Evolutionary conservation across 1,284 basidiomycete species (phyloP), one percentile per base, ranked within the genome.

Genomic region (Vanrija sp.): DNA sequence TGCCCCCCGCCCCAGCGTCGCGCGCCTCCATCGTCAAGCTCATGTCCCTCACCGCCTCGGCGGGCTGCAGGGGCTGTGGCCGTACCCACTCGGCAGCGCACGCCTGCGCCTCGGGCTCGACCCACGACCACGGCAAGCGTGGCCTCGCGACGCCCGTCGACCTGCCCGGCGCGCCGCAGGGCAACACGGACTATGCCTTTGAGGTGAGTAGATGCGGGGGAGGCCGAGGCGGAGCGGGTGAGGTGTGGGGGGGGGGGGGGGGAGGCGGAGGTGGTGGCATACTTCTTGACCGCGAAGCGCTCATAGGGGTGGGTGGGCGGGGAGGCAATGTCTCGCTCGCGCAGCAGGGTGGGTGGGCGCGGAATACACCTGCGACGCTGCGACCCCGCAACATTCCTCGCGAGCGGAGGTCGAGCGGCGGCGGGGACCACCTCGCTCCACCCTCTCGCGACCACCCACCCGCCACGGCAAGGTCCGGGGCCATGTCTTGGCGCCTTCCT

Each of bases 141-240:
- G 68, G 70, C 9, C 67, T 89, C 61, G 93, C 92, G n/a, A 90
- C 89, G 1, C 93, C 93, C 25, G 85, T 91, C 14, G 83, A 90
- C 52, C 67, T 76, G 5, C 80, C 86, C 9, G 65, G 64, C 12
- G 66, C 67, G 46, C 69, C 66, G 34, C 66, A 66, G 4, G 72
- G 75, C 1, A 81, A 91, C 75, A 91, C 88, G 71, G 94, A 98
- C 77, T 98, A 97, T 74, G 94, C 94, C 0, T 98, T 97, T 68
- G 94, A 98, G 83, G 91, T 87, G 64, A 54, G 77, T 70, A 9
- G 34, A 34, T 5, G 12, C 12, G 34, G 10, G 3, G n/a, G n/a
- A n/a, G n/a, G n/a, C n/a, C n/a, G n/a, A n/a, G n/a, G n/a, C n/a
- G n/a, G n/a, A n/a, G n/a, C n/a, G n/a, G n/a, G n/a, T n/a, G n/a